Conservation (phyloP, 306 rosid genomes). For the Astragalus glycyphyllos region DNA sequence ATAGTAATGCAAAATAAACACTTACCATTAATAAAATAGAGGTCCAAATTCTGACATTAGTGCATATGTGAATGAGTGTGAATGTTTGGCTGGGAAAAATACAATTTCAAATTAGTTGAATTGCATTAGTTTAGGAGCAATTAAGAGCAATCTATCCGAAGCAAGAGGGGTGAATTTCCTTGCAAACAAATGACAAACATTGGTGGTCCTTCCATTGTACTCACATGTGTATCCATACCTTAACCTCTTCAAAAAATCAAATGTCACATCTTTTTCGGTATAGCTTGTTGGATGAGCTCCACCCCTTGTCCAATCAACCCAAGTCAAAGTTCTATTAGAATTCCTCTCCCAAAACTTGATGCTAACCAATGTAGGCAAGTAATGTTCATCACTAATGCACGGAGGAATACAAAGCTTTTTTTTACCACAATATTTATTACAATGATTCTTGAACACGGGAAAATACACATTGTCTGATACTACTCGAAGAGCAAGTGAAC, state of each 20-base stretch:
- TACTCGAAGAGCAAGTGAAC: constrained; percentile 53
- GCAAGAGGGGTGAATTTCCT: constrained; percentile 71
- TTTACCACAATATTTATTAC: constrained; percentile 13
- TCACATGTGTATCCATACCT: constrained; percentile 59
- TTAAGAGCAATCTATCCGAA: constrained; percentile 62
- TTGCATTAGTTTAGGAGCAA: constrained; percentile 77
- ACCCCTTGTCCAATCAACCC: constrained; percentile 86
- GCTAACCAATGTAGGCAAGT: constrained; percentile 66
- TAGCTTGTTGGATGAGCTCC: constrained; percentile 77
- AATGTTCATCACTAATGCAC: constrained; percentile 81
- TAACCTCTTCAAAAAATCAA: constrained; percentile 54
- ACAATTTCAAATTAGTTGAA: constrained; percentile 57
- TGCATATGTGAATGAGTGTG: background rate
- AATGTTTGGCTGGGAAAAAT: too few relatives aligned
- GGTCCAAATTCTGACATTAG: background rate
- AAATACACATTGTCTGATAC: constrained; percentile 60
- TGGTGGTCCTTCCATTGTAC: constrained; percentile 61
- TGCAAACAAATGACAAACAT: constrained; percentile 75
- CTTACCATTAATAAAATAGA: too few relatives aligned
- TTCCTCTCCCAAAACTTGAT: constrained; percentile 53
- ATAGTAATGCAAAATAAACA: too few relatives aligned
- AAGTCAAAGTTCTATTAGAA: constrained; percentile 79
- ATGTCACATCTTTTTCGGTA: constrained; percentile 48
- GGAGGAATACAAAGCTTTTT: background rate
- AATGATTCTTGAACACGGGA: constrained; percentile 50